These are phyloP conservation scores for Phytophthora citrophthora DNA, from an alignment of 352 stramenopile genomes.

Conservation along the genomic window DNA sequence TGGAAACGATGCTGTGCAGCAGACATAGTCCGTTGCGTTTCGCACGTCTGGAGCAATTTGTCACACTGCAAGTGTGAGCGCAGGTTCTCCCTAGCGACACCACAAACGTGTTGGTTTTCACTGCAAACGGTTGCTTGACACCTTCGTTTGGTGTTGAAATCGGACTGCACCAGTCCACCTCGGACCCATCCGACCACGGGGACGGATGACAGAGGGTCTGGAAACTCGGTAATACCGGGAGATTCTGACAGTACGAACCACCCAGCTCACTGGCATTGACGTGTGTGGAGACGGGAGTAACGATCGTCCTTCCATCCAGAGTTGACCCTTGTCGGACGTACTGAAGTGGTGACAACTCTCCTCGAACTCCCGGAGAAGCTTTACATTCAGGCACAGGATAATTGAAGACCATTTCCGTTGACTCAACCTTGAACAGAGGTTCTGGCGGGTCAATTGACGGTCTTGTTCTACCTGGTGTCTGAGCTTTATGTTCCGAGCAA, in stretches of 20 bases:
- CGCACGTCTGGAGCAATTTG: constrained; percentile 20
- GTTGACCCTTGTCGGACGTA: constrained; percentile 18
- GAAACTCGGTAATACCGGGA: constrained; percentile 38
- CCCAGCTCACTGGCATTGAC: constrained; percentile 19
- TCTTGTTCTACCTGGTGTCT: constrained; percentile 2
- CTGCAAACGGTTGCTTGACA: background rate
- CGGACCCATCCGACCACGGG: constrained; percentile 11
- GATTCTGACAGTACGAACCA: constrained; percentile 1
- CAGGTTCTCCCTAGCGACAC: constrained; percentile 12
- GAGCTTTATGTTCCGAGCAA: constrained; percentile 44
- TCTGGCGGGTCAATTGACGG: constrained; percentile 22
- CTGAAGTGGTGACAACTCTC: constrained; percentile 11
- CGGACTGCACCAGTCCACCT: constrained; percentile 11
- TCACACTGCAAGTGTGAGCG: constrained; percentile 14
- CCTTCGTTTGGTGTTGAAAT: constrained; percentile 1
- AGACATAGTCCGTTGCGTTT: constrained; percentile 32
- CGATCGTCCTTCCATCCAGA: constrained; percentile 18
- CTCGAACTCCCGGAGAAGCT: constrained; percentile 6
- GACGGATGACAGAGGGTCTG: constrained; percentile 22
- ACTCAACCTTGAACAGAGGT: constrained; percentile 21
- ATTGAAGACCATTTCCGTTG: constrained; percentile 10
- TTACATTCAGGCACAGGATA: constrained; percentile 1
- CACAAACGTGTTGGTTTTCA: background rate
- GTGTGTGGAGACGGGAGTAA: constrained; percentile 28
- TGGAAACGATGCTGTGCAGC: constrained; percentile 19